A percentile compares a stretch with the other conserved stretches of the same genome.
These are phyloP conservation scores for Aspergillus sp. DNA, from an alignment of 2,329 filamentous ascomycete genomes.

Conservation along the genomic window DNA sequence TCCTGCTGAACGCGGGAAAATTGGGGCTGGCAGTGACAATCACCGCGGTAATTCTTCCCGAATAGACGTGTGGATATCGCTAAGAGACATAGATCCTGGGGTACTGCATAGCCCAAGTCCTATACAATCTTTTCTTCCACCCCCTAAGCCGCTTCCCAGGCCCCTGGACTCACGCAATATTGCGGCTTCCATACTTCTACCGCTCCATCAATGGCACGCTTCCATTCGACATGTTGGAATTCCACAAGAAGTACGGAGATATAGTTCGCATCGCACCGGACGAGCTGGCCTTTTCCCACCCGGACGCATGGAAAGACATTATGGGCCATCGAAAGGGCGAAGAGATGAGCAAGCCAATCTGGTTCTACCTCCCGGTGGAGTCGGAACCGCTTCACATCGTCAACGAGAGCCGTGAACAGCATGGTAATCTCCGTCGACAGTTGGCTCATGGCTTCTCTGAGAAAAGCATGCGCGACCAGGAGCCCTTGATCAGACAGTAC, in stretches of 20 bases:
- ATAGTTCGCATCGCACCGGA: conserved; percentile 28
- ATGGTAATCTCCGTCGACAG: conserved; percentile 27
- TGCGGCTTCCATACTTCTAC: conserved; percentile 64
- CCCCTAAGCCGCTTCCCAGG: conserved; percentile 23
- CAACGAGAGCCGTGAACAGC: conserved; percentile 9
- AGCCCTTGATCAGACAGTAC: conserved; percentile 28
- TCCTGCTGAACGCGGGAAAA: background rate
- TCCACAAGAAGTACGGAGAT: conserved; percentile 27
- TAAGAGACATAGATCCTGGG: background rate
- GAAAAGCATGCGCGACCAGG: conserved; percentile 39
- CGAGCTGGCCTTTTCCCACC: conserved; percentile 22
- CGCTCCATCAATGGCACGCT: conserved; percentile 48
- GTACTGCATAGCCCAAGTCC: conserved; percentile 6
- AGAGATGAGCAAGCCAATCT: background rate
- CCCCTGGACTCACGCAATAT: conserved; percentile 8
- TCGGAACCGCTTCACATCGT: background rate
- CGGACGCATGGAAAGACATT: conserved; percentile 28
- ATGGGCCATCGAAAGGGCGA: conserved; percentile 16
- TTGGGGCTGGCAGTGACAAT: background rate
- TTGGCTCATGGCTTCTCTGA: conserved; percentile 45
- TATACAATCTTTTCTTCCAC: conserved; percentile 25
- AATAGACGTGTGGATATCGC: background rate
- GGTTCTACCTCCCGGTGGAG: background rate
- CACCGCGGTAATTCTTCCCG: background rate
- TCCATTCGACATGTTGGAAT: conserved; percentile 17